Evolutionary conservation across 106 monocot genomes (phyloP).

Genomic region (Dendrobium catenatum): DNA sequence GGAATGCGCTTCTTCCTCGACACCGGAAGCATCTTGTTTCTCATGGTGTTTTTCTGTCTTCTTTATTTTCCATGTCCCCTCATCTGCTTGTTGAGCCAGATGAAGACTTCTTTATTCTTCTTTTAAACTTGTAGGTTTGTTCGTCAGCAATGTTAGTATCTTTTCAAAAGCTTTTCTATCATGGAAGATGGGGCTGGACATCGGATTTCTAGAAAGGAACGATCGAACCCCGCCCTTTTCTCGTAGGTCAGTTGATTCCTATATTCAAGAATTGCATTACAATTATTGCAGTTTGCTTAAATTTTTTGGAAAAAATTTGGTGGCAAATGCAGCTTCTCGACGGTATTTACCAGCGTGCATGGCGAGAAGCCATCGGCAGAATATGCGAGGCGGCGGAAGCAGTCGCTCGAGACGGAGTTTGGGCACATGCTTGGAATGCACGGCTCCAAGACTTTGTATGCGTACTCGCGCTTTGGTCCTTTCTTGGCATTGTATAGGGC

Average conservation of each 20-base stretch:
- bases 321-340: constrained; percentile 40
- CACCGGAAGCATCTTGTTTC: neutral
- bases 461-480: constrained; percentile 63
- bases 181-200: neutral
- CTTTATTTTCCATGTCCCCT: neutral
- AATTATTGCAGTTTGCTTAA: neutral
- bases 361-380: constrained; percentile 72
- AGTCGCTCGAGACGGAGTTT: constrained; percentile 74
- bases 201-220: neutral
- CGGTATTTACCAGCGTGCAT: constrained; percentile 78
- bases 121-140: neutral
- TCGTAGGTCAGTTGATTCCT: neutral
- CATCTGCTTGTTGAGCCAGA: neutral
- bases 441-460: constrained; percentile 48
- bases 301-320: neutral
- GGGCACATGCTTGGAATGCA: constrained; percentile 64
- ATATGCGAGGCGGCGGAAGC: constrained; percentile 83
- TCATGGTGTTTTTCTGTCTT: constrained; percentile 5
- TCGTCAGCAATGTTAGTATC: neutral
- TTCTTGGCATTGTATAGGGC: constrained; percentile 88
- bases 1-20: constrained; percentile 6
- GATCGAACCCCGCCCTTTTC: neutral
- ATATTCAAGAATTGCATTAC: neutral
- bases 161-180: neutral
- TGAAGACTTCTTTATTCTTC: neutral